Base-by-base conservation (phyloP, 805 yeast genomes). In the Dipodascus albidus region DNA sequence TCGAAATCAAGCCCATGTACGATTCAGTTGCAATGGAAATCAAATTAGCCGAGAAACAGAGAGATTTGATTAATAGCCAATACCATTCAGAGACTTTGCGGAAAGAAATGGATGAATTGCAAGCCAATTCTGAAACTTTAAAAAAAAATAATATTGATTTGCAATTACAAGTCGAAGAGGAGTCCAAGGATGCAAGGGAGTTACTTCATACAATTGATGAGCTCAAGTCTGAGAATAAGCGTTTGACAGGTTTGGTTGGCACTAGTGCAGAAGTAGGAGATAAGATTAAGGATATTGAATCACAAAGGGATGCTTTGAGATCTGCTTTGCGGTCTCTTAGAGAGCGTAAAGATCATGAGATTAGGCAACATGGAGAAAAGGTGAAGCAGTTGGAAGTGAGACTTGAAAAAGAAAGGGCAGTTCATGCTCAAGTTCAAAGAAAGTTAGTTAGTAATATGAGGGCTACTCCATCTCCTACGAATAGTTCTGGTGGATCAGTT, bases 281-380 rank as follows among this genome's bases (percentile, higher is more conserved):
- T 21, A 67, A 69, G 50, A 61, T 68, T 52, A 60, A 59, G 50
- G 57, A 61, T 2, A 65, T 67, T 22, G 68, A 65, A 47, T 24
- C 58, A 9, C 74, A 71, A 58, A 63, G 74, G 23, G 64, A 64
- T 41, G 74, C 70, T 11, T 60, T 71, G 23, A 66, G 71, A 51
- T 70, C 69, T 48, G 71, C 74, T 2, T 57, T 71, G 23, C 64
- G 74, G n/a, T 61, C 73, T 2, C 57, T 71, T 52, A 60, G 70
- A 14, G 73, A 69, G 52, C 65, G 73, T 33, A 67, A 70, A 51
- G 70, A 66, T 53, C 66, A 67, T 21, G 73, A 71, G 52, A 62
- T 64, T 44, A 54, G 61, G 23, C 63, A 63, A 31, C 50, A 62
- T 23, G 52, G 52, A 1, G 64, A 60, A 14, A 63, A 68, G 15